phyloP scores from a whole-genome alignment of 2,329 filamentous ascomycete species.

The Botrytis tulipae region DNA sequence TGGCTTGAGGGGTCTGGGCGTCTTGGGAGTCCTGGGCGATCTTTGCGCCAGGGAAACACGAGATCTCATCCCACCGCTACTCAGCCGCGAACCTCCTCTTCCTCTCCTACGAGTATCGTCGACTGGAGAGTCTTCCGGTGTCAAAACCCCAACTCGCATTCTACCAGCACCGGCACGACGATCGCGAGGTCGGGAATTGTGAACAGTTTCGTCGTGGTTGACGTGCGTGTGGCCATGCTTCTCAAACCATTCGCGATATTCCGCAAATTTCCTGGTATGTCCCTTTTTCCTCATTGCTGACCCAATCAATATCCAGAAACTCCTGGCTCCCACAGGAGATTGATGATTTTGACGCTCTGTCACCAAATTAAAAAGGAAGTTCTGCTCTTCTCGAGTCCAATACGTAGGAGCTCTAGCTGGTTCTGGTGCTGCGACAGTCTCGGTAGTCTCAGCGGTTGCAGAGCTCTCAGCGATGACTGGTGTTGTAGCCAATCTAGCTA shows the following conservation, averaged over 20 bases:
- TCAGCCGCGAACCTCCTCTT: not conserved
- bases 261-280: not conserved
- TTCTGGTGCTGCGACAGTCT: not conserved
- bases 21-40: not conserved
- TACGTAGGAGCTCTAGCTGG: not conserved
- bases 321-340: fast-evolving
- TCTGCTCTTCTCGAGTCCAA: not conserved
- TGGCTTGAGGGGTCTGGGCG: not conserved
- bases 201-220: not conserved
- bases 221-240: not conserved
- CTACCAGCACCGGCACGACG: not conserved
- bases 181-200: not conserved
- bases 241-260: not conserved
- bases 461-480: not conserved
- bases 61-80: not conserved
- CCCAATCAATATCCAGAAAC: not conserved
- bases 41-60: not conserved
- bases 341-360: fast-evolving
- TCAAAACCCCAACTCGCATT: not conserved
- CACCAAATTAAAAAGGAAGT: not conserved
- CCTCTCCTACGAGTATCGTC: not conserved
- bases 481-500: too few relatives aligned
- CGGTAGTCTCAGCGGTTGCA: not conserved
- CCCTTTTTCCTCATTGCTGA: not conserved
- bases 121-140: not conserved